Evolutionary conservation across 768 basidiomycete species (phyloP), one percentile per base, ranked within the genome.

Genomic region (Multifurca ochricompacta): DNA sequence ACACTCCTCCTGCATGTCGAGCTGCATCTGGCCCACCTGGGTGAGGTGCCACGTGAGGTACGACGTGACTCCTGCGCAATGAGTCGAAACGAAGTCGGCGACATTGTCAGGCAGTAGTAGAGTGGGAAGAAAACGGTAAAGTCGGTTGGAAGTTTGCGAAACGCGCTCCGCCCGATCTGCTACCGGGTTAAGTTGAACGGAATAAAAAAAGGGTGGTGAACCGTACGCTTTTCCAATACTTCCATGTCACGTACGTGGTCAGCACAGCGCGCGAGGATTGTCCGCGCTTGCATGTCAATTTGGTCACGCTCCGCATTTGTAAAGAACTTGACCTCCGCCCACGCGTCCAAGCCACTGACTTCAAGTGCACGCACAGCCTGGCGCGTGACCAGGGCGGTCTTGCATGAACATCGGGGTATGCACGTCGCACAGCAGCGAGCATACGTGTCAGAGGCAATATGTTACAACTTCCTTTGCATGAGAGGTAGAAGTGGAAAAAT

Each of bases 221-320:
- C 72, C 87, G 66, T 71, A 97, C 95, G 81, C 69, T 87, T 86
- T 73, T 98, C 96, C 25, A 90, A 70, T 36, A 76, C 74, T 67
- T 98, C 96, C 79, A 99, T 82, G 67, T 86, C 81, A 62, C 82
- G 85, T 7, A 97, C 86, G 61, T 89, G 75, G 59, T 94, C 88
- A 30, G 90, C 82, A 71, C 92, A 96, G 49, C 85, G 80, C 47
- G 83, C 78, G 45, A 98, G 74, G 51, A 96, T 85, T 63, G 91
- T 78, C 60, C 87, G 84, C 30, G 91, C 87, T 66, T 95, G 88
- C 56, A 93, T 71, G 75, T 99, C 96, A 49, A 99, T 89, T 71
- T 96, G 91, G 70, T 97, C 94, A 57, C 94, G 77, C 68, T 99
- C 94, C 59, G 90, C 82, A 65, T 97, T 93, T 8, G 82, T 82